Evolutionary conservation across 2,329 filamentous ascomycete genomes (phyloP).

Genomic region (Cytospora schulzeri): DNA sequence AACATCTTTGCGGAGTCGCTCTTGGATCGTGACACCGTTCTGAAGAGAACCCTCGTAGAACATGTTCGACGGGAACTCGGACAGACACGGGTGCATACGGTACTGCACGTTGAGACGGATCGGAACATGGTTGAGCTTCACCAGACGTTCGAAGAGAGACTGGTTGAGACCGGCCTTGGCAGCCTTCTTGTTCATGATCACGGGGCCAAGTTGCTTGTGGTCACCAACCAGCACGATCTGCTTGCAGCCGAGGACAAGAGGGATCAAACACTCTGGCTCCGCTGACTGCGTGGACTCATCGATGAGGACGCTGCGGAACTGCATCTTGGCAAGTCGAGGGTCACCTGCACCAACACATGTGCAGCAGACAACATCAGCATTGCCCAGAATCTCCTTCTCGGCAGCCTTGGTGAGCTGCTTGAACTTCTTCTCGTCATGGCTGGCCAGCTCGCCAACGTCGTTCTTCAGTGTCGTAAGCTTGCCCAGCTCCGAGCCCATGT

Average conservation of each 20-base stretch:
- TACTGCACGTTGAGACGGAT: slow-evolving; percentile 97
- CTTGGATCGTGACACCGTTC: slow-evolving; percentile 89
- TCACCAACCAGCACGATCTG: slow-evolving; percentile 98
- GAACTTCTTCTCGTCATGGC: slow-evolving; percentile 97
- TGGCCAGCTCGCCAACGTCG: slow-evolving; percentile 87
- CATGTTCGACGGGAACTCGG: slow-evolving; percentile 98
- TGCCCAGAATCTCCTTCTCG: slow-evolving; percentile 91
- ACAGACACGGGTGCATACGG: slow-evolving; percentile 97
- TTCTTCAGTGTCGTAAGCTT: slow-evolving; percentile 93
- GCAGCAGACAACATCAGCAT: slow-evolving; percentile 97
- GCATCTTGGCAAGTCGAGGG: slow-evolving; percentile 92
- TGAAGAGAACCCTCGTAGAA: slow-evolving; percentile 98
- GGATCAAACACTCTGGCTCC: slow-evolving; percentile 98
- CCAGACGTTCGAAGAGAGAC: slow-evolving; percentile 95
- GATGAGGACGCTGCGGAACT: slow-evolving; percentile 96
- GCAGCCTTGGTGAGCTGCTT: slow-evolving; percentile 92
- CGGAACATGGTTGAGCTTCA: slow-evolving; percentile 85
- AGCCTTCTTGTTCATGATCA: slow-evolving; percentile 99
- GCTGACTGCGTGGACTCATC: slow-evolving; percentile 98
- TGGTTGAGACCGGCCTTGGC: slow-evolving; percentile 97
- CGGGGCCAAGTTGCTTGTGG: slow-evolving; percentile 94
- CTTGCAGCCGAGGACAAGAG: slow-evolving; percentile 94
- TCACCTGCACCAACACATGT: slow-evolving; percentile 98
- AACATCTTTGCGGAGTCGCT: slow-evolving; percentile 86
- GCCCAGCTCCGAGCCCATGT: slow-evolving; percentile 89